Evolutionary conservation across 768 basidiomycete species (phyloP), one percentile per base, ranked within the genome.

Genomic region (Cyclocybe aegerita): DNA sequence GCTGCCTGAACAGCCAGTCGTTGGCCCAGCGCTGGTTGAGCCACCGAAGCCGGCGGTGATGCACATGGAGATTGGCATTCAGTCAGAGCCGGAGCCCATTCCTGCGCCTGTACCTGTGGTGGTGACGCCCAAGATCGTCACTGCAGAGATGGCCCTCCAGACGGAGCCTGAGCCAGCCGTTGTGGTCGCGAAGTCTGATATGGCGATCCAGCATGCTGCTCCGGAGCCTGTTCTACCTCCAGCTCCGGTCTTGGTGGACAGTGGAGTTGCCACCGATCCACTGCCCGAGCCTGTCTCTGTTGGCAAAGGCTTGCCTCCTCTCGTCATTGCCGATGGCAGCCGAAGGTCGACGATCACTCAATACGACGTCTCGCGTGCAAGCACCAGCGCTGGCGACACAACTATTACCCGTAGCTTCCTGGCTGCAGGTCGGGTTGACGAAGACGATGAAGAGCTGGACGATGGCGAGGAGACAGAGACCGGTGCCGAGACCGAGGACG

Each of bases 401-500:
- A 80, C 75, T 3, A 64, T 79, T 47, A 74, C 70, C 0, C 65
- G 67, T 14, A 61, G 55, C 39, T 80, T 70, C 68, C 56, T 76
- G 56, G 63, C 65, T 23, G 60, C 51, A 8, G 41, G 50, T 16
- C 55, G 43, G 33, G 53, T 50, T 9, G 55, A 61, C 7, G 46
- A 58, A 43, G 63, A 59, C 7, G 71, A 70, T 2, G 72, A 64
- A 7, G 62, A 64, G 33, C 55, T 61, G 10, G 63, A 70, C 39
- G 76, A 77, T 14, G 77, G 75, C 46, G 82, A 80, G 9, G 84
- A 85, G 69, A 86, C 85, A 0, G 88, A 84, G 38, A 77, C 78
- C 1, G 87, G 83, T 43, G 80, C 81, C 0, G 87, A 86, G 51
- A 83, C 83, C 0, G 88, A 89, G 49, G 88, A 85, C 12, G 83